Base-by-base conservation (phyloP, 306 rosid genomes). In the Dalbergia cochinchinensis region DNA sequence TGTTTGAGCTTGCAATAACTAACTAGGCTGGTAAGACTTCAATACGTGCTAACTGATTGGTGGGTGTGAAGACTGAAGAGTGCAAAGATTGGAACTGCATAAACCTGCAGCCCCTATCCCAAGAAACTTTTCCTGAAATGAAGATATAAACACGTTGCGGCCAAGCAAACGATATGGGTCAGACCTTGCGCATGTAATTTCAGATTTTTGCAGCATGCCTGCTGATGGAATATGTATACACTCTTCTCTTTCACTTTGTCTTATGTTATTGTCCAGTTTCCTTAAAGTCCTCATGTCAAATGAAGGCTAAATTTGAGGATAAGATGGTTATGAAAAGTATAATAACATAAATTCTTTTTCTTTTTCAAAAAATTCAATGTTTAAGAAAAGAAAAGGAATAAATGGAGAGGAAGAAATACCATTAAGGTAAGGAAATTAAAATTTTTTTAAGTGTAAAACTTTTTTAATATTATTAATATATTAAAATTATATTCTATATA, bases 101-200 rank as follows among this genome's bases (percentile, higher is more conserved):
- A 7, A 82, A 74, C 55, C 59, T 37, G 20, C 26, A 31, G 71
- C 80, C 47, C 61, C 16, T 53, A 11, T 64, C 81, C 65, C 65
- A 65, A 77, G 15, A 19, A 61, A 61, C 18, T 7, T 76, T 33
- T 69, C 50, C 69, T 16, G 3, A 59, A 63, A 51, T 50, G 50
- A 51, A 82, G 72, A 68, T 16, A 68, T 16, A 50, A 50, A 15
- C 33, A 14, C 0, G 64, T 54, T 68, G 31, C 59, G 51, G 44
- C 77, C 72, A 35, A 42, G 19, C 11, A 37, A 68, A 59, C 31
- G 9, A 82, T 48, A 37, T 39, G 54, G 73, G 45, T 48, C 67
- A 50, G 41, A 53, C 53, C 55, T 58, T 65, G 63, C 39, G 11
- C 33, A 68, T 74, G 58, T 39, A 69, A 48, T 60, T 39, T 68